A percentile compares a stretch with the other conserved stretches of the same genome.
These are phyloP conservation scores for Pythium oligandrum DNA, from an alignment of 352 stramenopile genomes.

Conservation along the genomic window DNA sequence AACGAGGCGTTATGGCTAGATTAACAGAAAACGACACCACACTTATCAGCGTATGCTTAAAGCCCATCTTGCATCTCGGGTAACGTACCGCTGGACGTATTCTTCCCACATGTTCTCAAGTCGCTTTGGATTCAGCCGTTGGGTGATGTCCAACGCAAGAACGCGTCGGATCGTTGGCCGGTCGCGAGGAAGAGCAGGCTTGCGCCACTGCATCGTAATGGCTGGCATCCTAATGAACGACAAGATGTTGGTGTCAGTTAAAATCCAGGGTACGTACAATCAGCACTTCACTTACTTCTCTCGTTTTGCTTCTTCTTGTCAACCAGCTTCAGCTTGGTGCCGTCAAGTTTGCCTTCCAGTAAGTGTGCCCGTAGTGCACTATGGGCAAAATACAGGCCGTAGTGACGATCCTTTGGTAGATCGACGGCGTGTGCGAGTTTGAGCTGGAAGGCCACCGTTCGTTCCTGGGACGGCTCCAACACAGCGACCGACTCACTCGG, in stretches of 20 bases:
- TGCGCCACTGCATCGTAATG: conserved; percentile 62
- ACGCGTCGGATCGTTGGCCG: conserved; percentile 7
- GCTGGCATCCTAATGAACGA: conserved; percentile 67
- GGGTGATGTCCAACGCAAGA: conserved; percentile 28
- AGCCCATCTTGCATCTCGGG: background rate
- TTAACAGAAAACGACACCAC: background rate
- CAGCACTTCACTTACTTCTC: no score
- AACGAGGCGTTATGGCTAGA: conserved; percentile 14
- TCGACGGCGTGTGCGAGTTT: conserved; percentile 9
- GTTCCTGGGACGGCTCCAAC: conserved; percentile 3
- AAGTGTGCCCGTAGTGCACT: conserved; percentile 47
- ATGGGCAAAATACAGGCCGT: conserved; percentile 59
- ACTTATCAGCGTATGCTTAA: background rate
- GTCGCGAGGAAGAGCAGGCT: conserved; percentile 17
- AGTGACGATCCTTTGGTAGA: conserved; percentile 18
- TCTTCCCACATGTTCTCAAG: conserved; percentile 81
- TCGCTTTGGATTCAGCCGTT: conserved; percentile 47
- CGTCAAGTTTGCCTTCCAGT: conserved; percentile 38
- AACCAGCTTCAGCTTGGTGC: conserved; percentile 25
- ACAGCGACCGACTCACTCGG: background rate
- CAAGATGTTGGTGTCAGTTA: no score
- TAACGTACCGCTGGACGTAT: conserved; percentile 54
- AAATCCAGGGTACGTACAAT: no score
- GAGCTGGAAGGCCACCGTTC: conserved; percentile 6
- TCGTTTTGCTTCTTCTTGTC: conserved; percentile 23